Conservation (phyloP, 345 rosid genomes). For the Lumnitzera racemosa region DNA sequence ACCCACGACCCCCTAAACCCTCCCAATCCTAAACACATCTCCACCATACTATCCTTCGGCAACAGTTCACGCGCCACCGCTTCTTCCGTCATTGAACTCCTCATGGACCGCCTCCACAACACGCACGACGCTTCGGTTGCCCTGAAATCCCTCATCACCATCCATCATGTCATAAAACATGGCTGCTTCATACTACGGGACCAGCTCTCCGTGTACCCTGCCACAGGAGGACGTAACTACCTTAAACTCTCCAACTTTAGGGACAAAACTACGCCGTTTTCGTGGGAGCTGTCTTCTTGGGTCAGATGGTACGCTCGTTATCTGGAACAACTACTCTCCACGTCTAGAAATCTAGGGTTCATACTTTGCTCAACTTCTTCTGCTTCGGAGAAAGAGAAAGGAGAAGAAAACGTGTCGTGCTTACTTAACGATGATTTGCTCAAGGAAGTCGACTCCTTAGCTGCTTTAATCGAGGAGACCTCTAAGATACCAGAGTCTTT, state of each 20-base stretch:
- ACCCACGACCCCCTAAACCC: constrained; percentile 57
- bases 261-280: constrained; percentile 41
- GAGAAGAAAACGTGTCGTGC: constrained; percentile 43
- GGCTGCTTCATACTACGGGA: constrained; percentile 88
- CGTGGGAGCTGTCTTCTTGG: constrained; percentile 88
- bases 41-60: constrained; percentile 59
- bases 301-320: constrained; percentile 78
- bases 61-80: constrained; percentile 71
- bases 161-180: constrained; percentile 52
- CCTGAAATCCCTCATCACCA: constrained; percentile 59
- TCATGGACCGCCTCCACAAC: constrained; percentile 85
- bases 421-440: constrained; percentile 40
- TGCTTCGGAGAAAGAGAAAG: constrained; percentile 36
- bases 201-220: constrained; percentile 74
- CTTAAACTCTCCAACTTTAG: constrained; percentile 74
- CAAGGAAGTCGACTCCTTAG: constrained; percentile 45
- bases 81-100: constrained; percentile 47
- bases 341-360: constrained; percentile 62
- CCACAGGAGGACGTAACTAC: constrained; percentile 74
- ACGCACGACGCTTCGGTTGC: constrained; percentile 72
- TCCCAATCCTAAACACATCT: constrained; percentile 44
- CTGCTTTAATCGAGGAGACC: constrained; percentile 42
- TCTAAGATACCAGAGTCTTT: constrained; percentile 39
- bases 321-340: constrained; percentile 54
- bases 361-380: constrained; percentile 49